These are phyloP conservation scores for Dothideomycetes sp. DNA, from an alignment of 2,329 filamentous ascomycete species.

Conservation along the genomic window DNA sequence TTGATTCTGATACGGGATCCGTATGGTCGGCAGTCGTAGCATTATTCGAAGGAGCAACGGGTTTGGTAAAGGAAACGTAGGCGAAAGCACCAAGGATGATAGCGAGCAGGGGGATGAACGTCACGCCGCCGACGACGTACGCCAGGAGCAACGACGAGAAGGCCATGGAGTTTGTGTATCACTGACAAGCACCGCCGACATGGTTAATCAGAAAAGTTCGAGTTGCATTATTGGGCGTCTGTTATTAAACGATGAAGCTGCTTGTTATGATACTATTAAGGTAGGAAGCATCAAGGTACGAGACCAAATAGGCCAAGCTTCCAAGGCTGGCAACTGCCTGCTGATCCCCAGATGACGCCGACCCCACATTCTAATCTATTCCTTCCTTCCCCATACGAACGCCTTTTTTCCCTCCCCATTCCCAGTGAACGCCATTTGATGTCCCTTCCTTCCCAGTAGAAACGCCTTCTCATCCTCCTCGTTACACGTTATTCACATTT, in stretches of 20 bases:
- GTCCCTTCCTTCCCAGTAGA: neutral
- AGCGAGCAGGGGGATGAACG: slow-evolving; percentile 69
- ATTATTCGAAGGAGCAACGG: slow-evolving; percentile 1
- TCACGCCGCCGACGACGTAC: slow-evolving; percentile 80
- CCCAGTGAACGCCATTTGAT: neutral
- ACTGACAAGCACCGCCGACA: neutral
- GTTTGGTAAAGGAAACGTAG: slow-evolving; percentile 55
- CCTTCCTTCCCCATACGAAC: neutral
- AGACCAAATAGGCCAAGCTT: slow-evolving; percentile 5
- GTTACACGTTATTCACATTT: slow-evolving; percentile 5
- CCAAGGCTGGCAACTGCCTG: neutral
- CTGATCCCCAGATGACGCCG: neutral
- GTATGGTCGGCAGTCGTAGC: neutral
- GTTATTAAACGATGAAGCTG: neutral
- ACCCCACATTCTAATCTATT: slow-evolving; percentile 6
- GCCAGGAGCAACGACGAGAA: slow-evolving; percentile 55
- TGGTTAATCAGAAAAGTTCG: slow-evolving; percentile 4
- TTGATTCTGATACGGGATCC: neutral
- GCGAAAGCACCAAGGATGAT: slow-evolving; percentile 53
- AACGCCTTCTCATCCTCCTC: slow-evolving; percentile 6
- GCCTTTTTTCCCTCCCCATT: neutral
- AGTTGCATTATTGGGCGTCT: slow-evolving; percentile 1
- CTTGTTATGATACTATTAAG: slow-evolving; percentile 3
- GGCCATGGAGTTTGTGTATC: slow-evolving; percentile 20
- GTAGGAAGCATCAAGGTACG: slow-evolving; percentile 1